Base-by-base conservation (phyloP, 495 filamentous ascomycete species). In the Lineolata rhizophorae region DNA sequence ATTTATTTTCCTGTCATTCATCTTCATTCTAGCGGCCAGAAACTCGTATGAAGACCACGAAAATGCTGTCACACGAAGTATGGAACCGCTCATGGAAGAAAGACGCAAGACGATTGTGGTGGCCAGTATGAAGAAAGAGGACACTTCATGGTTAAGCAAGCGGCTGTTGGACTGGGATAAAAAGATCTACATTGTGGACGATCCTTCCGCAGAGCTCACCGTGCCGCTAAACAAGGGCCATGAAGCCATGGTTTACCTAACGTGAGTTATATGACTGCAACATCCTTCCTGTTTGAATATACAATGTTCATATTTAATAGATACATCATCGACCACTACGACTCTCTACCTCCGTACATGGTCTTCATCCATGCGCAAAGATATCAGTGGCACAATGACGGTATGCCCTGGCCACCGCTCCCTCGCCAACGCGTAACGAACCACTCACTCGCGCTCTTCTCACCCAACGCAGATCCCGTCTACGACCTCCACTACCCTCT, bases 401-500 rank as follows among this genome's bases (percentile, higher is more conserved):
- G n/a, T n/a, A n/a, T n/a, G n/a, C n/a, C n/a, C n/a, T n/a, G n/a
- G n/a, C n/a, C n/a, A n/a, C n/a, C n/a, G n/a, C n/a, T n/a, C n/a
- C n/a, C n/a, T n/a, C n/a, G n/a, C n/a, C n/a, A n/a, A n/a, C n/a
- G n/a, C n/a, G n/a, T n/a, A n/a, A n/a, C n/a, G n/a, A n/a, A n/a
- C n/a, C n/a, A n/a, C n/a, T n/a, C n/a, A n/a, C n/a, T n/a, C n/a
- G n/a, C n/a, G n/a, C n/a, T n/a, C n/a, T n/a, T n/a, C n/a, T n/a
- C n/a, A n/a, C n/a, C n/a, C n/a, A n/a, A n/a, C n/a, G n/a, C n/a
- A n/a, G 43, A 46, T 28, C 43, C 43, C 14, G 36, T 43, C 35
- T 46, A 46, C 24, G 43, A 46, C 18, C 40, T 39, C 11, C 35
- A 43, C 9, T 54, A 55, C 0, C 56, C 62, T 40, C 53, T 76